A percentile compares a stretch with the other conserved stretches of the same genome.
These are phyloP conservation scores for Polygonum maritimum DNA, from an alignment of 148 eudicot species.

Conservation along the genomic window DNA sequence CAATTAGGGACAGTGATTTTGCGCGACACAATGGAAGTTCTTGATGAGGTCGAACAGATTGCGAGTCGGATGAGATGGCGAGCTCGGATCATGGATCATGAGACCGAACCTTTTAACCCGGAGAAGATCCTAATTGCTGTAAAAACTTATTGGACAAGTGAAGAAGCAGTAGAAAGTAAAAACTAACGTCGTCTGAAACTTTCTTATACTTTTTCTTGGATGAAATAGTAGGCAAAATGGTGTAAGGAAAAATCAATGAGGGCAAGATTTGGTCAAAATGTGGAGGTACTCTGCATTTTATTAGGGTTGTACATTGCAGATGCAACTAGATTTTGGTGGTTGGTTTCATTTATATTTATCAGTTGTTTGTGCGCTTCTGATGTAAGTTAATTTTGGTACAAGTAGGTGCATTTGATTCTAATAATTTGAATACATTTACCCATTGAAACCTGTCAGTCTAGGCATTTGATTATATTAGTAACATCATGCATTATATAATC, in stretches of 20 bases:
- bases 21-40: conserved; percentile 58
- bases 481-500: no score
- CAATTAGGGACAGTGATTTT: conserved; percentile 70
- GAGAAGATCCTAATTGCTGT: conserved; percentile 66
- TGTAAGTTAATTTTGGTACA: not conserved
- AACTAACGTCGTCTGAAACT: not conserved
- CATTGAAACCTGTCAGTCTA: no score
- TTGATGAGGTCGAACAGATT: conserved; percentile 54
- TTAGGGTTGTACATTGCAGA: not conserved
- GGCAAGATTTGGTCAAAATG: not conserved
- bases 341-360: not conserved
- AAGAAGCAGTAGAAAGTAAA: conserved; percentile 15
- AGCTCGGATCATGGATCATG: conserved; percentile 55
- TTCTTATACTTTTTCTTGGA: not conserved
- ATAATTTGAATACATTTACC: no score
- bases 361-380: not conserved
- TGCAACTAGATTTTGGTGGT: not conserved
- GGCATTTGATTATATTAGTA: no score
- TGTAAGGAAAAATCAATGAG: not conserved
- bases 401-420: not conserved
- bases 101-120: conserved; percentile 61
- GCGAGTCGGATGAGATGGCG: conserved; percentile 64
- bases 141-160: conserved; percentile 65
- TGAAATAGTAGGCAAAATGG: not conserved
- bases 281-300: not conserved